Conservation (phyloP, 495 filamentous ascomycete genomes). For the Saxophila tyrrhenica region DNA sequence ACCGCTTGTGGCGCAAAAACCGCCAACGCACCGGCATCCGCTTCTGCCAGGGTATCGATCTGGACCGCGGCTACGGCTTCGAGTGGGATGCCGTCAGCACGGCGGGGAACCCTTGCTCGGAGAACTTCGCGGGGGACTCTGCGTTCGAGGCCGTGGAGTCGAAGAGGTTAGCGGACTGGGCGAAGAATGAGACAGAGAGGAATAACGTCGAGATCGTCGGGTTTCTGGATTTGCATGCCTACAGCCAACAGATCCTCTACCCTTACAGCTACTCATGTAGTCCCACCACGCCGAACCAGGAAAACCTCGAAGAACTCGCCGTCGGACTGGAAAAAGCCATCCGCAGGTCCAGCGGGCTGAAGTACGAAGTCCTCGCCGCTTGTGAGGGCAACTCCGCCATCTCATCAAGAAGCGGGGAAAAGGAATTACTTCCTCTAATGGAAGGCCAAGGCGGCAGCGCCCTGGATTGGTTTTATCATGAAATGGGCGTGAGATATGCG, state of each 20-base stretch:
- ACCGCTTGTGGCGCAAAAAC: constrained; percentile 94
- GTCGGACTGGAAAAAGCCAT: constrained; percentile 87
- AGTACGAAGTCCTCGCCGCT: constrained; percentile 72
- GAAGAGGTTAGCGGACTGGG: constrained; percentile 67
- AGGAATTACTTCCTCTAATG: constrained; percentile 35
- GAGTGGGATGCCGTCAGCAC: constrained; percentile 63
- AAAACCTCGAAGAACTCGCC: constrained; percentile 83
- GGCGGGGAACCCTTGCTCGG: constrained; percentile 75
- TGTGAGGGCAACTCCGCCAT: constrained; percentile 64
- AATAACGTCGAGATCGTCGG: constrained; percentile 64
- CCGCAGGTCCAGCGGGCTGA: constrained; percentile 57
- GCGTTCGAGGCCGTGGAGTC: constrained; percentile 82
- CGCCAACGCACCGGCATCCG: constrained; percentile 70
- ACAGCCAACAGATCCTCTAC: constrained; percentile 90
- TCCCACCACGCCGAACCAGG: constrained; percentile 65
- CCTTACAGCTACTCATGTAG: constrained; percentile 82
- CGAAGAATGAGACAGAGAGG: constrained; percentile 63
- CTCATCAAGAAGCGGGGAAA: constrained; percentile 10
- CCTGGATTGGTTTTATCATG: constrained; percentile 93
- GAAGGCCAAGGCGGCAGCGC: constrained; percentile 72
- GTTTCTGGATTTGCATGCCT: constrained; percentile 86
- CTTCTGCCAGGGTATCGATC: constrained; percentile 77
- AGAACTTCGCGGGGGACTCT: constrained; percentile 73
- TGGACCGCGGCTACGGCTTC: constrained; percentile 77
- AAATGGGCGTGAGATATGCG: constrained; percentile 65